These are phyloP conservation scores for Xylaria sp. DNA, from an alignment of 2,329 filamentous ascomycete species.

Conservation along the genomic window DNA sequence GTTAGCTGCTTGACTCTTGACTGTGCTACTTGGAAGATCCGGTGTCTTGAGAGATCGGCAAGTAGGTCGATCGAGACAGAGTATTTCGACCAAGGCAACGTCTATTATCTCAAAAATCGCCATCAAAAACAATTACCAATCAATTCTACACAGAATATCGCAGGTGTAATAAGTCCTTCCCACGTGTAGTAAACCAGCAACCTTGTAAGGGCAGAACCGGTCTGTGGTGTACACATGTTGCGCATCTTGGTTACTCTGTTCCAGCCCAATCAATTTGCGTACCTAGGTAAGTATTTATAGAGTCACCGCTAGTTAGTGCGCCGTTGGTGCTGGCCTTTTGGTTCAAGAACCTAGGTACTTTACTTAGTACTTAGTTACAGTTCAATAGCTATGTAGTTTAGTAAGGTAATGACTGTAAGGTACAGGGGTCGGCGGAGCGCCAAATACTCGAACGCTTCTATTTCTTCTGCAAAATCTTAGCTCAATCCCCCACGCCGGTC, in stretches of 20 bases:
- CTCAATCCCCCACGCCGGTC: conserved; percentile 14
- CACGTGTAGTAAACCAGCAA: conserved; percentile 7
- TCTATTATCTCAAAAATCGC: background rate
- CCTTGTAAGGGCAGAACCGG: conserved; percentile 8
- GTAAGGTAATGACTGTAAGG: conserved; percentile 26
- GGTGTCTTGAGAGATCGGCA: background rate
- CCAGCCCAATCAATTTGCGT: conserved; percentile 22
- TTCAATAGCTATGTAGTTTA: background rate
- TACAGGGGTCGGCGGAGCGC: conserved; percentile 27
- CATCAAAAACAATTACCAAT: background rate
- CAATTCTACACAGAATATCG: background rate
- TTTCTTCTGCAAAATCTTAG: conserved; percentile 11
- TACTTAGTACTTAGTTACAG: background rate
- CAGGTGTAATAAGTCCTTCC: no score
- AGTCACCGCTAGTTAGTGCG: conserved; percentile 36
- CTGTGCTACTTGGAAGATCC: background rate
- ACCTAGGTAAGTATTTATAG: no score
- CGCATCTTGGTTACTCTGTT: background rate
- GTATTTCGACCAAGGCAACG: background rate
- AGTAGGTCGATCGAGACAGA: background rate
- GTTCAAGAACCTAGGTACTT: conserved; percentile 2
- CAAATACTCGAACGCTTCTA: background rate
- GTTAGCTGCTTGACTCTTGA: background rate
- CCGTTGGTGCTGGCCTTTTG: conserved; percentile 22
- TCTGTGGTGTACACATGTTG: background rate